Evolutionary conservation across 179 eudicot species (phyloP).

Genomic region (Camellia oleifera): DNA sequence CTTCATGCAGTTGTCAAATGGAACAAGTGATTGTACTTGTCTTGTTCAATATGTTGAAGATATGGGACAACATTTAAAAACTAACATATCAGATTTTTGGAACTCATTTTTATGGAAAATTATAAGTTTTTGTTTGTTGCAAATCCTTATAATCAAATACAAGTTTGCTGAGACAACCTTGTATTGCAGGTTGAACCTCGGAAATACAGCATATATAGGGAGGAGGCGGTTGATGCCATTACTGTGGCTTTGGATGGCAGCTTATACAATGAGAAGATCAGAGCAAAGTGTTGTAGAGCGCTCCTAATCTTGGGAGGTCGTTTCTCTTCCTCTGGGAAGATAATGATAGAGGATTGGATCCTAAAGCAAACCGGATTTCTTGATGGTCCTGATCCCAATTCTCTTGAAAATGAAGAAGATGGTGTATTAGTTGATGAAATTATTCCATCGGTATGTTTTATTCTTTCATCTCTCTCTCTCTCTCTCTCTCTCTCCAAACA

Average conservation of each 20-base stretch:
- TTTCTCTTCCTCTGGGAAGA: slow-evolving; percentile 42
- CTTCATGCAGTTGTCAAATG: not conserved
- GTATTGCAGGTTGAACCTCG: slow-evolving; percentile 36
- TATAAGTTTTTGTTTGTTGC: not conserved
- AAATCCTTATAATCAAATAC: not conserved
- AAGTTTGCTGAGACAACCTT: slow-evolving; percentile 7
- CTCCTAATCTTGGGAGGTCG: slow-evolving; percentile 52
- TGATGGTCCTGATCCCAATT: slow-evolving; percentile 21
- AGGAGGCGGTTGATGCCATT: slow-evolving; percentile 50
- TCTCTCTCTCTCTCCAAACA: not conserved
- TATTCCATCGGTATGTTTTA: slow-evolving; percentile 19
- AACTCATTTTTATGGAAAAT: not conserved
- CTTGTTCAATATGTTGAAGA: not conserved
- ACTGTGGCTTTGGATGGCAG: slow-evolving; percentile 35
- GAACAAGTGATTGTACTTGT: not conserved
- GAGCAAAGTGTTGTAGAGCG: slow-evolving; percentile 39
- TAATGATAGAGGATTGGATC: slow-evolving; percentile 52
- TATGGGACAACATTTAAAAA: not conserved
- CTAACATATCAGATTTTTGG: not conserved
- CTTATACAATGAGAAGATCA: slow-evolving; percentile 30
- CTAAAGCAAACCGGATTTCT: slow-evolving; percentile 41
- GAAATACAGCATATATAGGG: slow-evolving; percentile 29
- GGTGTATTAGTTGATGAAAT: slow-evolving; percentile 13
- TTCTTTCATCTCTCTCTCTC: not conserved
- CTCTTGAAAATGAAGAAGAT: slow-evolving; percentile 20